Conservation (phyloP, 169 alveolate species). For the Besnoitia besnoiti region DNA sequence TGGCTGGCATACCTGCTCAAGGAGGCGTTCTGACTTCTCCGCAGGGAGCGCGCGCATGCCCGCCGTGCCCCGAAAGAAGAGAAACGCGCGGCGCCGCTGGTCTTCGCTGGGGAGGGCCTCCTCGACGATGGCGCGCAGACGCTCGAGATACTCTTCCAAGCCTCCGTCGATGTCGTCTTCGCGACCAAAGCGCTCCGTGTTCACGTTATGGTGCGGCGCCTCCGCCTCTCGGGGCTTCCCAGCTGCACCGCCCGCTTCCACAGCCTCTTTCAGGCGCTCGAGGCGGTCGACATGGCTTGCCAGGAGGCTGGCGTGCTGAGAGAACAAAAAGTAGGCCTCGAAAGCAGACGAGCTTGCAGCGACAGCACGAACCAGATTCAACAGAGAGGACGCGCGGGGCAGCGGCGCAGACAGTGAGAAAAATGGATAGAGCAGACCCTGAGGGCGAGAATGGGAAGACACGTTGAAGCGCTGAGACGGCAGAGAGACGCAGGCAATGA, state of each 20-base stretch:
- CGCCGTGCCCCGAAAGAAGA: slow-evolving; percentile 63
- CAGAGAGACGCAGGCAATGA: no score
- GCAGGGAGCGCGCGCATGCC: slow-evolving; percentile 48
- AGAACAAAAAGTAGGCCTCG: no score
- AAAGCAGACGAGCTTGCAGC: not conserved
- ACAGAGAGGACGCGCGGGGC: not conserved
- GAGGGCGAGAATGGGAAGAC: not conserved
- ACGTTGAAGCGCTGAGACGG: no score
- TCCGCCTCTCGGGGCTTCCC: no score
- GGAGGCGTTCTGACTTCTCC: slow-evolving; percentile 8
- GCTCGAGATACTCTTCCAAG: not conserved
- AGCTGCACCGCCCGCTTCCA: no score
- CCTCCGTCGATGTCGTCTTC: not conserved
- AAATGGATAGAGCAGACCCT: no score
- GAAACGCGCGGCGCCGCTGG: not conserved
- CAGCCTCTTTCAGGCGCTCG: not conserved
- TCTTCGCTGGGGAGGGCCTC: not conserved
- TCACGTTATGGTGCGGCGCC: not conserved
- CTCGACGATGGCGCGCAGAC: slow-evolving; percentile 1
- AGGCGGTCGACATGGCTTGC: not conserved
- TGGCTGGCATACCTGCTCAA: not conserved
- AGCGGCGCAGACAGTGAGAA: no score
- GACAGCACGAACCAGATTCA: not conserved
- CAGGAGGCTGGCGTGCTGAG: not conserved
- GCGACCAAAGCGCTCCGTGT: not conserved